phyloP scores from a whole-genome alignment of 495 filamentous ascomycete genomes.

The Penicillium argentinense region DNA sequence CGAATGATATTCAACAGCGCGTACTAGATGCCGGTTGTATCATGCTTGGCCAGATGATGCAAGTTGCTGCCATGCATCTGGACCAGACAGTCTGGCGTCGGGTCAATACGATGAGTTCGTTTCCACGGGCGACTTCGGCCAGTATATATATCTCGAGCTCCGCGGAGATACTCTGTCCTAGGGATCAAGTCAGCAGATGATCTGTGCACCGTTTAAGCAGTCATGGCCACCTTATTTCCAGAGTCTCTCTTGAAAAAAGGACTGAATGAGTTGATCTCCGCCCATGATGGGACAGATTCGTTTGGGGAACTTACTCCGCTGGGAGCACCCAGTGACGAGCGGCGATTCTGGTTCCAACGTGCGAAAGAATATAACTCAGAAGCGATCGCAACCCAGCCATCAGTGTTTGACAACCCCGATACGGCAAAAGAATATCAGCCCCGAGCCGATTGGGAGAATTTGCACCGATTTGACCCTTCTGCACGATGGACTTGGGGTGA shows the following conservation, averaged over 20 bases:
- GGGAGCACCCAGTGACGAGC: constrained; percentile 14
- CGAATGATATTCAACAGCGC: too few relatives aligned
- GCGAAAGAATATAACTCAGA: constrained; percentile 34
- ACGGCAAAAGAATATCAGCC: constrained; percentile 53
- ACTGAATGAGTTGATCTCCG: background rate
- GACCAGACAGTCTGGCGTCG: background rate
- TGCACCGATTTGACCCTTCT: constrained; percentile 51
- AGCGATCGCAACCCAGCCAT: constrained; percentile 57
- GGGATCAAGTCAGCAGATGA: background rate
- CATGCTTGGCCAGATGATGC: constrained; percentile 10
- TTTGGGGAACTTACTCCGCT: constrained; percentile 10
- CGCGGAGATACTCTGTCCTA: background rate
- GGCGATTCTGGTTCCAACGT: constrained; percentile 30
- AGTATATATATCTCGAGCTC: background rate
- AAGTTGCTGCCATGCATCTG: background rate
- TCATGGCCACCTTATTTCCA: constrained; percentile 8
- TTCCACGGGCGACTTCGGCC: background rate
- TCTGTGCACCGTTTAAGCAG: background rate
- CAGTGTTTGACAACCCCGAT: constrained; percentile 52
- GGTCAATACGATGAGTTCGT: too few relatives aligned
- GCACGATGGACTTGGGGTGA: constrained; percentile 53
- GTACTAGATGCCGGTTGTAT: background rate
- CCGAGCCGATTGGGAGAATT: constrained; percentile 51
- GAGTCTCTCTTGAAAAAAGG: constrained; percentile 4
- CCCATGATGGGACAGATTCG: constrained; percentile 4